Evolutionary conservation across 768 basidiomycete genomes (phyloP).

Genomic region (Calocybe cyanea): DNA sequence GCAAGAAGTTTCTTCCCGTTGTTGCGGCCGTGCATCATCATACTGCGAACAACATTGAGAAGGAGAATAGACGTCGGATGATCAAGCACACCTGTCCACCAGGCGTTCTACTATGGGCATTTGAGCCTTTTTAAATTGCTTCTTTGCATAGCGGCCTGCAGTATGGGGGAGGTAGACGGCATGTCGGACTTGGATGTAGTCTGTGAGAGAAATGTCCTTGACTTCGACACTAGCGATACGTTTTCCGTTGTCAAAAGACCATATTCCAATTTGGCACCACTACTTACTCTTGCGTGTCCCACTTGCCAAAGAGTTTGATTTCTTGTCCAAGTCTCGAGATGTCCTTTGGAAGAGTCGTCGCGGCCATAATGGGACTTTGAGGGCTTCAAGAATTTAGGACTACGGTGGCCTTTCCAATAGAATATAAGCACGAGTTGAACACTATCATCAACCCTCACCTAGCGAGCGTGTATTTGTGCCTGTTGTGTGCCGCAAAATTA

Average conservation of each 20-base stretch:
- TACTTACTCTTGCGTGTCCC: conserved; percentile 95
- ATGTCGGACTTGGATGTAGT: conserved; percentile 99
- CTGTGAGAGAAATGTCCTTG: conserved; percentile 97
- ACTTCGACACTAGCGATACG: conserved; percentile 76
- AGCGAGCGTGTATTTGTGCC: conserved; percentile 41
- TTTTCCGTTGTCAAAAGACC: conserved; percentile 1
- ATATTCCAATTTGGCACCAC: not conserved
- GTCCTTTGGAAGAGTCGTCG: conserved; percentile 76
- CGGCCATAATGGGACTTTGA: conserved; percentile 59
- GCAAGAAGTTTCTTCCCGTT: conserved; percentile 99
- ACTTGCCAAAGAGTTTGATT: conserved; percentile 97
- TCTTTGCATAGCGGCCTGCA: conserved; percentile 98
- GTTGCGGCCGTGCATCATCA: conserved; percentile 99
- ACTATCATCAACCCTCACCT: conserved; percentile 28
- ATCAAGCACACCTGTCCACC: conserved; percentile 80
- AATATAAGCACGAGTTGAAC: conserved; percentile 26
- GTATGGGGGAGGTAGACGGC: conserved; percentile 98
- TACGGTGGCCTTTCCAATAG: conserved; percentile 23
- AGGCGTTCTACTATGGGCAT: conserved; percentile 99
- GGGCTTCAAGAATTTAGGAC: conserved; percentile 26
- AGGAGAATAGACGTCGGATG: not conserved
- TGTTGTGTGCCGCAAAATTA: conserved; percentile 39
- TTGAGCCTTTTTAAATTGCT: conserved; percentile 99
- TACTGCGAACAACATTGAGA: conserved; percentile 38
- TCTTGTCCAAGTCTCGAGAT: conserved; percentile 79